These are phyloP conservation scores for Xylariaceae sp. DNA, from an alignment of 2,329 filamentous ascomycete genomes.

Conservation along the genomic window DNA sequence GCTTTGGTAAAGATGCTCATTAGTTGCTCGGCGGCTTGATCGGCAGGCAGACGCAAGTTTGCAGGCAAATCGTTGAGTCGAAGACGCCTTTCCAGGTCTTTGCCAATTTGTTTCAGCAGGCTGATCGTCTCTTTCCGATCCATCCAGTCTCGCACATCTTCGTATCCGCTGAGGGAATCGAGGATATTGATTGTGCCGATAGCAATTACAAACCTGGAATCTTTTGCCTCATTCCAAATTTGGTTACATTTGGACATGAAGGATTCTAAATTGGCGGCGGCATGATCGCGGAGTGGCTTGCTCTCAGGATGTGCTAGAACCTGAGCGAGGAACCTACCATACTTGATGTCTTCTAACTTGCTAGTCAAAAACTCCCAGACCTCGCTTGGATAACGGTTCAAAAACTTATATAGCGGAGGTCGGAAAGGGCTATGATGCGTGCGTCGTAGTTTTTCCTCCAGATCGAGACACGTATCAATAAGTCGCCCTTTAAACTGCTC, in stretches of 20 bases:
- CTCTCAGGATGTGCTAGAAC: conserved; percentile 76
- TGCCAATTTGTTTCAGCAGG: conserved; percentile 66
- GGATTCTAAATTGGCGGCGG: conserved; percentile 69
- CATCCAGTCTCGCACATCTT: conserved; percentile 68
- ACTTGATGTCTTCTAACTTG: conserved; percentile 78
- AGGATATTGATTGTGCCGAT: conserved; percentile 88
- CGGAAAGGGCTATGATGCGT: conserved; percentile 92
- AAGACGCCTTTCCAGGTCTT: conserved; percentile 74
- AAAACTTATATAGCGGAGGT: conserved; percentile 83
- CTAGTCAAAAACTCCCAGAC: conserved; percentile 77
- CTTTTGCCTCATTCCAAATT: conserved; percentile 61
- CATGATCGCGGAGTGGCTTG: conserved; percentile 68
- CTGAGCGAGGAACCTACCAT: conserved; percentile 88
- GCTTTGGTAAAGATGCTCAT: conserved; percentile 83
- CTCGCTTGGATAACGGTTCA: conserved; percentile 90
- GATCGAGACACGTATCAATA: conserved; percentile 82
- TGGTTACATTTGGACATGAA: conserved; percentile 69
- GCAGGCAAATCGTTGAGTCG: conserved; percentile 67
- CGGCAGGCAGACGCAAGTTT: conserved; percentile 75
- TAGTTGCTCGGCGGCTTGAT: conserved; percentile 85
- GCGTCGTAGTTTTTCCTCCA: conserved; percentile 80
- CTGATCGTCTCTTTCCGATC: conserved; percentile 59
- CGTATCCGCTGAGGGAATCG: conserved; percentile 70
- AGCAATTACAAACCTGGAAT: conserved; percentile 65
- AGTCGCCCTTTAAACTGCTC: conserved; percentile 88